phyloP scores from a whole-genome alignment of 2,329 filamentous ascomycete species.

The Scleromitrula shiraiana region DNA sequence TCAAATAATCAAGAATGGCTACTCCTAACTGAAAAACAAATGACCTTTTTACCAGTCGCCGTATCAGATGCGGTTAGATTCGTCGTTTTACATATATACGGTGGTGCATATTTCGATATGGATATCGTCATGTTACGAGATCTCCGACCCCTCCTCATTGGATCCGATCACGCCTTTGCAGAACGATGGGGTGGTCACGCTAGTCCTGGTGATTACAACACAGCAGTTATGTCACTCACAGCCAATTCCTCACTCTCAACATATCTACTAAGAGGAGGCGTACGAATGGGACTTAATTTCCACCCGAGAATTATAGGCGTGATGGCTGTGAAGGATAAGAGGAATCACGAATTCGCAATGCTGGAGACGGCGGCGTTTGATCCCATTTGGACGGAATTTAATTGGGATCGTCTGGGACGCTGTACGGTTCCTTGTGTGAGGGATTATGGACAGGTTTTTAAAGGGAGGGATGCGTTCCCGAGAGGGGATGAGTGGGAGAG shows the following conservation, averaged over 20 bases:
- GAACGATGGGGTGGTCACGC: conserved; percentile 47
- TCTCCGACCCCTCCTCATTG: conserved; percentile 44
- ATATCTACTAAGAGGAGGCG: conserved; percentile 46
- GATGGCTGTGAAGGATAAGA: conserved; percentile 48
- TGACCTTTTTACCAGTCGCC: conserved; percentile 50
- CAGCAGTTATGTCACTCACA: conserved; percentile 46
- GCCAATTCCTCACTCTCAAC: conserved; percentile 48
- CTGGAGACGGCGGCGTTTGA: conserved; percentile 50
- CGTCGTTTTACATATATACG: conserved; percentile 45
- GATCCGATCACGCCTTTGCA: conserved; percentile 42
- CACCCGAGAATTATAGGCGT: conserved; percentile 46
- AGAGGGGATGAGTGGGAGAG: conserved; percentile 45
- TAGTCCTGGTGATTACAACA: conserved; percentile 47
- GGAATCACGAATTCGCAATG: conserved; percentile 46
- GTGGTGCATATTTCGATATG: conserved; percentile 48
- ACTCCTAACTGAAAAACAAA: conserved; percentile 44
- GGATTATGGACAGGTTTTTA: conserved; percentile 45
- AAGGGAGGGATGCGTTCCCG: conserved; percentile 37
- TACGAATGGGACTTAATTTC: conserved; percentile 50
- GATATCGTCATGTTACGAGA: conserved; percentile 47
- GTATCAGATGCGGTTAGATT: conserved; percentile 48
- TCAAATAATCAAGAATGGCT: conserved; percentile 43
- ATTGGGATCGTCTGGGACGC: conserved; percentile 42
- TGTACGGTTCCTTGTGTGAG: conserved; percentile 47
- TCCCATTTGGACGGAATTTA: conserved; percentile 50